Base-by-base conservation (phyloP, 441 rosid species). In the Theobroma grandiflorum region DNA sequence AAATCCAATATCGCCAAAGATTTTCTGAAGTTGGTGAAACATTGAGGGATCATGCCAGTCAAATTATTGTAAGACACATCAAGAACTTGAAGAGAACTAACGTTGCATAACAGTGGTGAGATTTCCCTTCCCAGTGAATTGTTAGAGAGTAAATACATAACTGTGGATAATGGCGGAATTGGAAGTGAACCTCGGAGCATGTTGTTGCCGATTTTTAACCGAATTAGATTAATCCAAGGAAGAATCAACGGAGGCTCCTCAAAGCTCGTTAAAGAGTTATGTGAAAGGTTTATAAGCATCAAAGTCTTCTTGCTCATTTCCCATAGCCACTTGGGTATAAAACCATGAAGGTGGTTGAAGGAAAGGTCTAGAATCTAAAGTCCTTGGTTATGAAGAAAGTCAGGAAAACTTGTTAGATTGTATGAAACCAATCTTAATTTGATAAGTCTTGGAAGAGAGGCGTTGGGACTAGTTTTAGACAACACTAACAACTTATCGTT, bases 71-170 rank as follows among this genome's bases (percentile, higher is more conserved):
- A 2, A 0, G 88, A 81, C 2, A 86, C 45, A 26, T 85, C 88
- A 45, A 88, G 77, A n/a, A 37, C 12, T 2, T 7, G 0, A 31
- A 86, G 84, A 22, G 47, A 22, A 15, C 50, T 83, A 10, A 75
- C 53, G 40, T 81, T 85, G 77, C 92, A 87, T 0, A 80, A 59
- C 3, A 40, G n/a, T 2, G 42, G 38, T 26, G 92, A 79, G 8
- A 87, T 83, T 3, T 53, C 58, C 8, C 90, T 88, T 0, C 15
- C 43, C 15, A 78, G 53, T 0, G 15, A 53, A 52, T 85, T 85
- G 10, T 64, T 26, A 8, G 42, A 42, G 52, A 59, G 31, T 18
- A 20, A 42, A 59, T 75, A 75, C 22, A 59, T 42, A 61, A 1
- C 0, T 0, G 65, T 61, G 31, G 78, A 61, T 26, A 31, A 26